Evolutionary conservation across 2,329 filamentous ascomycete species (phyloP).

Genomic region (Huntiella decipiens): DNA sequence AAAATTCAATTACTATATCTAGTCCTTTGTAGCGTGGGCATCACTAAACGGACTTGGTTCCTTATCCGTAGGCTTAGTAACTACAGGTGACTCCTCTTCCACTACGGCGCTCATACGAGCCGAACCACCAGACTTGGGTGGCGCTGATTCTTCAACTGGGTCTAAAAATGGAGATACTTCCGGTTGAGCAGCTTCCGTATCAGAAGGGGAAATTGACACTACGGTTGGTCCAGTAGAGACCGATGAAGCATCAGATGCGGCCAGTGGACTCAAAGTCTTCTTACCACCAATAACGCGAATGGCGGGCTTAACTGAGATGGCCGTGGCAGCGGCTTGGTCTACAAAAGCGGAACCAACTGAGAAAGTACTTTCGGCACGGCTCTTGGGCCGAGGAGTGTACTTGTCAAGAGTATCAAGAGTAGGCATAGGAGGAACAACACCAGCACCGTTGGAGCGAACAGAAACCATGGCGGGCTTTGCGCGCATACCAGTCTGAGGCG

Average conservation of each 20-base stretch:
- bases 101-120: conserved; percentile 35
- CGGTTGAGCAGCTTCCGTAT: not conserved
- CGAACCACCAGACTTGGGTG: conserved; percentile 20
- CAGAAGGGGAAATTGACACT: not conserved
- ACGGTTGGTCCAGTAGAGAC: not conserved
- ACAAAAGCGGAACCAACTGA: conserved; percentile 51
- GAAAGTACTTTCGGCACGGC: conserved; percentile 35
- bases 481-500: conserved; percentile 71
- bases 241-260: not conserved
- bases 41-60: conserved; percentile 36
- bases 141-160: conserved; percentile 21
- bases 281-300: conserved; percentile 35
- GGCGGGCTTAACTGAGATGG: conserved; percentile 37
- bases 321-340: conserved; percentile 41
- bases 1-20: conserved; percentile 10
- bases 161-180: conserved; percentile 38
- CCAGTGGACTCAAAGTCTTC: conserved; percentile 17
- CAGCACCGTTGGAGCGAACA: conserved; percentile 50
- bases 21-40: conserved; percentile 36
- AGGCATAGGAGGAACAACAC: conserved; percentile 51
- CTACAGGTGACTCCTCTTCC: conserved; percentile 28
- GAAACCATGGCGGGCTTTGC: conserved; percentile 86
- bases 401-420: conserved; percentile 43
- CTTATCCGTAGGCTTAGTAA: conserved; percentile 15
- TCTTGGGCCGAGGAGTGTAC: conserved; percentile 33